These are phyloP conservation scores for Skeletonema potamos DNA, from an alignment of 108 stramenopile species.

Conservation along the genomic window DNA sequence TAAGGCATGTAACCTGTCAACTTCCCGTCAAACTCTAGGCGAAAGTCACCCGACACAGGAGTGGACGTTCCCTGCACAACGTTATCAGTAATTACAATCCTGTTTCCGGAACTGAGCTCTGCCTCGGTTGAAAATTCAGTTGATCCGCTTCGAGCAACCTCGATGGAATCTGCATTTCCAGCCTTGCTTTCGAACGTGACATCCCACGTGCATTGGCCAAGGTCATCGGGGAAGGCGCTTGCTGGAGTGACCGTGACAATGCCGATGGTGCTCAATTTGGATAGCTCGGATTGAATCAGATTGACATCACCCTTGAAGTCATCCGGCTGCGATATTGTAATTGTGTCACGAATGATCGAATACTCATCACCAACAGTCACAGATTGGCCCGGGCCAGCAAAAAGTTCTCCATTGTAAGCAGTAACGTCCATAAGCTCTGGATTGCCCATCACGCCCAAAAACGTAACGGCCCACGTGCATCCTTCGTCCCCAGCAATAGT, in stretches of 20 bases:
- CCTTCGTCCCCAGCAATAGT: constrained; percentile 44
- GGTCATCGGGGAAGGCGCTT: constrained; percentile 20
- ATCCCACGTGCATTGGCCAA: constrained; percentile 60
- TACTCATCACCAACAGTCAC: constrained; percentile 34
- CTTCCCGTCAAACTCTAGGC: constrained; percentile 64
- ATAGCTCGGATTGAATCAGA: constrained; percentile 74
- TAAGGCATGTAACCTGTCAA: constrained; percentile 69
- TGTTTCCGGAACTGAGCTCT: constrained; percentile 30
- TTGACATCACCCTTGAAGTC: constrained; percentile 48
- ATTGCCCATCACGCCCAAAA: constrained; percentile 55
- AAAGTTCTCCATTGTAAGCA: constrained; percentile 31
- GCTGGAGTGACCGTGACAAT: constrained; percentile 57
- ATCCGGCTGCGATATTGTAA: constrained; percentile 38
- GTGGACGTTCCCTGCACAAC: constrained; percentile 44
- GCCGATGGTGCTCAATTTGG: constrained; percentile 67
- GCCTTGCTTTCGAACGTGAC: constrained; percentile 81
- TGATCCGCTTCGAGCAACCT: constrained; percentile 37
- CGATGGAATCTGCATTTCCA: constrained; percentile 50
- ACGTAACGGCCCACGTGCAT: constrained; percentile 68
- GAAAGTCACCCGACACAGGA: constrained; percentile 67
- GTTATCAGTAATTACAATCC: constrained; percentile 25
- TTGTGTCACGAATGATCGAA: constrained; percentile 43
- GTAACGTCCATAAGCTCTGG: constrained; percentile 47
- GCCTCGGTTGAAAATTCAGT: constrained; percentile 32
- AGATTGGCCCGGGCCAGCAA: constrained; percentile 33